Base-by-base conservation (phyloP, 371 early-diverging fungal species). In the Amoeboaphelidium protococcarum region DNA sequence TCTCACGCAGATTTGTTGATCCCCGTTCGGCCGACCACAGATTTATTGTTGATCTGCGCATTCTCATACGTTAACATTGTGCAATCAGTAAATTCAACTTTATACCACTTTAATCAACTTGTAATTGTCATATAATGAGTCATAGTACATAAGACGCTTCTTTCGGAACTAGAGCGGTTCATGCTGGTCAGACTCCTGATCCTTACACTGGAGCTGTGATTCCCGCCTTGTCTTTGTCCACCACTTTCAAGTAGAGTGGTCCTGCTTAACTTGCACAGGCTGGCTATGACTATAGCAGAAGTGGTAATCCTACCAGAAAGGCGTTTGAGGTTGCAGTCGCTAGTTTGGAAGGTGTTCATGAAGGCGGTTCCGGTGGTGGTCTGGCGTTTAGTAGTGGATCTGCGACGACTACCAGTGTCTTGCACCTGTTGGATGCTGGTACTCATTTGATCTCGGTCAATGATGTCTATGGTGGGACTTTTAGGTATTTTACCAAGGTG, bases 401-500 rank as follows among this genome's bases (percentile, higher is more conserved):
- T 16, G 79, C 82, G 19, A 76, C 82, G 23, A 91, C 92, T 20
- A 82, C 91, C 4, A 78, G 88, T 42, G 71, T 92, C 42, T 62
- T 83, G 46, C 69, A 71, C 57, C 62, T 79, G 31, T 58, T 88
- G 25, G 61, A 65, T 44, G 50, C 62, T 21, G 88, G 89, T 26
- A 68, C 78, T 27, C 91, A 92, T 56, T 62, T 92, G 20, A 71
- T 91, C 54, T 72, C 74, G 42, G 86, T 89, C 54, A 87, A 86
- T 66, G 94, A 92, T 59, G 87, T 88, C 40, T 92, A 95, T 59
- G 94, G 95, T 58, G 94, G 95, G 49, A 91, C 91, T 46, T 83
- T 84, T 67, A 79, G 92, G 48, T 90, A 84, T 69, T 79, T 95
- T 58, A 87, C 82, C 60, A 89, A 84, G 68, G 88, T 92, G 13